Evolutionary conservation across 305 asterid species (phyloP), one percentile per base, ranked within the genome.

Genomic region (Lippia alba): DNA sequence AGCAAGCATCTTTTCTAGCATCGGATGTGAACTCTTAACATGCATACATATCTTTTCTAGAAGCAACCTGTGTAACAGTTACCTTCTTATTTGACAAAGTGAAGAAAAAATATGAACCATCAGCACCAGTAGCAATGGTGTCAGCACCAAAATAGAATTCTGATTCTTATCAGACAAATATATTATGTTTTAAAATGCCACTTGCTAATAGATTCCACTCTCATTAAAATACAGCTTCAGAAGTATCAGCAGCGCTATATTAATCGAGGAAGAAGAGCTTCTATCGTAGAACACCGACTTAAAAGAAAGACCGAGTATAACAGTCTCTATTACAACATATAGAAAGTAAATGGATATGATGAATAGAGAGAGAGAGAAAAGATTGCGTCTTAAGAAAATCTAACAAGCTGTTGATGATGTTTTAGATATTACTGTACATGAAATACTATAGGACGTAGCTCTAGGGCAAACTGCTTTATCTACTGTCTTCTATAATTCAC

Each of bases 91-190:
- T 36, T 36, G 41, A 46, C 11, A 48, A 45, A 20, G 44, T 19
- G 70, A 64, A 34, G 72, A 65, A 33, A 51, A 34, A 10, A 64
- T 9, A 45, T 20, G 17, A 41, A 61, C 56, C 61, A 69, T 60
- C 55, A 50, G 3, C 36, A 16, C 20, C 51, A 48, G 71, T 36
- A 49, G 15, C 16, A 55, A 54, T 32, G 55, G 12, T 30, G 5
- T 16, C 16, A 44, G 12, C 17, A 49, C 46, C 44, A 8, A n/a
- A 9, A 9, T 20, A 64, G 30, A 24, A 24, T 24, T 24, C 30
- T 24, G 3, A 3, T 24, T 24, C 30, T 24, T 24, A 24, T 24
- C 30, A 24, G 30, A 24, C 30, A 24, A 24, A 24, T 24, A 24
- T 24, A 24, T 24, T 1, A 24, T 24, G 30, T 24, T 24, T 24